These are phyloP conservation scores for Asterophora lycoperdoides DNA, from an alignment of 768 basidiomycete genomes.

Conservation along the genomic window DNA sequence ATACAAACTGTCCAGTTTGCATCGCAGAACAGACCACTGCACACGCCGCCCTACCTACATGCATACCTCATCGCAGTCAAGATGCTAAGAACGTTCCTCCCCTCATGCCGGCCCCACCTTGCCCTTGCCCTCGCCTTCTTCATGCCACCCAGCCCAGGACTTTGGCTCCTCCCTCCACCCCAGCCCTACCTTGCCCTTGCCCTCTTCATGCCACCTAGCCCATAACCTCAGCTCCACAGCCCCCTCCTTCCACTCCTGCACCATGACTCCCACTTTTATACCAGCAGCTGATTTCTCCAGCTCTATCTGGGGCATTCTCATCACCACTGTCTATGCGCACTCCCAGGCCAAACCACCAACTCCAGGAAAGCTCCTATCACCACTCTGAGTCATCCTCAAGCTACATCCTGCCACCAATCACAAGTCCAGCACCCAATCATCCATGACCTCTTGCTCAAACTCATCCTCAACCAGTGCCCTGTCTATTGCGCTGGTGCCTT, in stretches of 20 bases:
- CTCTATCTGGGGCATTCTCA: background rate
- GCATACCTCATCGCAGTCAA: background rate
- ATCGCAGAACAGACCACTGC: background rate
- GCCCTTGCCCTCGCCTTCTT: background rate
- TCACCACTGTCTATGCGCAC: background rate
- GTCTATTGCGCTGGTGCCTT: too few species aligned
- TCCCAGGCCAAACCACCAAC: background rate
- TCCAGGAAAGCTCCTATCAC: background rate
- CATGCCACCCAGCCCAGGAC: too few species aligned
- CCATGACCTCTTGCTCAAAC: background rate
- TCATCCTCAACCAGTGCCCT: too few species aligned
- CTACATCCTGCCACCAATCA: background rate
- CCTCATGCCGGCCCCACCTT: background rate
- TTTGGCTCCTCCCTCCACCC: background rate
- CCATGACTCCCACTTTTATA: too few species aligned
- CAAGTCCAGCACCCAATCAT: constrained; percentile 3
- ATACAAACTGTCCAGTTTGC: background rate
- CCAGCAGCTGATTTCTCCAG: background rate
- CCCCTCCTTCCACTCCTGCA: too few species aligned
- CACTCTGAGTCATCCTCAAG: background rate
- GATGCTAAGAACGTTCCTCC: background rate
- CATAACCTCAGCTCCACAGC: too few species aligned
- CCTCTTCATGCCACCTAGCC: background rate
- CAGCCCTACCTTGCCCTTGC: background rate
- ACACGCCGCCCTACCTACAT: background rate